Evolutionary conservation across 345 rosid genomes (phyloP).

Genomic region (Boechera divaricarpa): DNA sequence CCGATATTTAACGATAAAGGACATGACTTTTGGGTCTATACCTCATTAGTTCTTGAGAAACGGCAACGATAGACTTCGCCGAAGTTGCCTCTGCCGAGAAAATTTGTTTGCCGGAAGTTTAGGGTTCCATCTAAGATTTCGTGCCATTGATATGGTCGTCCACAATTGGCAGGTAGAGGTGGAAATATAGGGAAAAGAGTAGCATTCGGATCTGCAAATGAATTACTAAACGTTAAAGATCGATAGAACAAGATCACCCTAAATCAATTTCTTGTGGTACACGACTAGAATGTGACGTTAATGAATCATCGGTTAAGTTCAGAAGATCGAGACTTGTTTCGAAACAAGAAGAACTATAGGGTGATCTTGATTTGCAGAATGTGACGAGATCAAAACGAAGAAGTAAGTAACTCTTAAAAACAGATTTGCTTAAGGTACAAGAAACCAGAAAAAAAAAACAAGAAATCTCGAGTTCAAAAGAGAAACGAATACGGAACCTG

Average conservation of each 20-base stretch:
- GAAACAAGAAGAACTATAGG: not conserved
- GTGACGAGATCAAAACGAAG: slow-evolving; percentile 14
- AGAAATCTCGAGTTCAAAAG: not conserved
- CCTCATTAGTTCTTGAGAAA: not conserved
- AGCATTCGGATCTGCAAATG: not conserved
- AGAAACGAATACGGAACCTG: slow-evolving; percentile 31
- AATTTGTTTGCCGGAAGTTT: not conserved
- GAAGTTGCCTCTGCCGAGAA: slow-evolving; percentile 12
- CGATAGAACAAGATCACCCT: slow-evolving; percentile 2
- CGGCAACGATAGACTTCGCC: slow-evolving; percentile 29
- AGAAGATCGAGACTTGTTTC: not conserved
- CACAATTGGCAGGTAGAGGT: slow-evolving; percentile 2
- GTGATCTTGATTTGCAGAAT: not conserved
- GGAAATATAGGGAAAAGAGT: not conserved
- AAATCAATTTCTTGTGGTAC: not conserved
- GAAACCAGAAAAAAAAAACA: not conserved
- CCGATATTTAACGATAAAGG: not conserved
- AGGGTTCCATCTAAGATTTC: not conserved
- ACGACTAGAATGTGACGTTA: not conserved
- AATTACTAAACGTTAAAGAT: not conserved
- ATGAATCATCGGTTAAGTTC: not conserved
- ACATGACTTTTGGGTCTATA: slow-evolving; percentile 2
- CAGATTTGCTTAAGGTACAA: not conserved
- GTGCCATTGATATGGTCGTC: not conserved
- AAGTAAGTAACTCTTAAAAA: not conserved